Percentiles rank a stretch among this genome's conserved stretches.
Conservation (phyloP, 768 basidiomycete genomes). For the Boletus barrowsii region DNA sequence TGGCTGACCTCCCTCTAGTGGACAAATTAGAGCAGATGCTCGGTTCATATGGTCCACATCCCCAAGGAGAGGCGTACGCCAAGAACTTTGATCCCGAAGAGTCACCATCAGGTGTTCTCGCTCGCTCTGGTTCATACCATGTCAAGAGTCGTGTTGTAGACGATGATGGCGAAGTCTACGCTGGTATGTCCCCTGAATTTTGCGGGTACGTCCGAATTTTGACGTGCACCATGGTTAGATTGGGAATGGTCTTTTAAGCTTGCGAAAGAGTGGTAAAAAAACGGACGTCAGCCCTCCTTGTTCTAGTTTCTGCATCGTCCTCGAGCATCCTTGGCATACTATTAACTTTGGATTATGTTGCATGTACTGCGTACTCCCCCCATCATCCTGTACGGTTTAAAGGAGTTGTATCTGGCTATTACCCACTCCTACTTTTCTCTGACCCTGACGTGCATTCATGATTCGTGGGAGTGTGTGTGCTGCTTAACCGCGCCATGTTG, state of each 20-base stretch:
- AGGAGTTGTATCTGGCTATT: conserved; percentile 7
- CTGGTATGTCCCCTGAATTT: conserved; percentile 49
- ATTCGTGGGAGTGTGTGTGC: neutral
- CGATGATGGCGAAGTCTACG: conserved; percentile 79
- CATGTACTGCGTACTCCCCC: conserved; percentile 33
- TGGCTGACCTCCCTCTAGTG: conserved; percentile 44
- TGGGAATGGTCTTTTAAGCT: conserved; percentile 84
- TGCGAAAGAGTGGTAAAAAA: conserved; percentile 80
- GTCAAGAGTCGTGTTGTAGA: conserved; percentile 85
- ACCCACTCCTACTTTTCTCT: conserved; percentile 2
- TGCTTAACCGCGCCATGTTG: conserved; percentile 9
- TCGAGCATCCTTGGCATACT: conserved; percentile 30
- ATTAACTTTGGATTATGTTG: conserved; percentile 17
- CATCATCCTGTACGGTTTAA: conserved; percentile 20
- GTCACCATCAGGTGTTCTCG: conserved; percentile 76
- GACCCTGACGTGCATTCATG: neutral
- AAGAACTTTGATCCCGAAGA: conserved; percentile 77
- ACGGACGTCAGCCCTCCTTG: neutral
- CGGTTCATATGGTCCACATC: conserved; percentile 82
- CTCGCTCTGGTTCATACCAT: conserved; percentile 73
- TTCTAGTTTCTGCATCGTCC: conserved; percentile 20
- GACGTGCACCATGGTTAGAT: conserved; percentile 18
- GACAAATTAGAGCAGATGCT: conserved; percentile 94
- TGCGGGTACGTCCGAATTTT: neutral
- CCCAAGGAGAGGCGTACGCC: conserved; percentile 59